Base-by-base conservation (phyloP, 495 filamentous ascomycete genomes). In the Penicillium pancosmium region DNA sequence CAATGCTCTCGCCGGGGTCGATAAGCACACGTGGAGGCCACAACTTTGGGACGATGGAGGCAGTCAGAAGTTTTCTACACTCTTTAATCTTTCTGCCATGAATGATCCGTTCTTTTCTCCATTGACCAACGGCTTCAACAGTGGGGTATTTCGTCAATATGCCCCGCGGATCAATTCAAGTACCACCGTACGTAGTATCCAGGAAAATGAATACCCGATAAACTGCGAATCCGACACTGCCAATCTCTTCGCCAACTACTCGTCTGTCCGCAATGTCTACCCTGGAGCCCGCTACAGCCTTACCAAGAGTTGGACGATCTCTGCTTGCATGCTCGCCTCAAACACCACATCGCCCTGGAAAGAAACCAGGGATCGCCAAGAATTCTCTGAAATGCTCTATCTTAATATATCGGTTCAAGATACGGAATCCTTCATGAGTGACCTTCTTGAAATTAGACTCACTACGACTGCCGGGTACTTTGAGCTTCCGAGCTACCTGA, bases 381-480 rank as follows among this genome's bases (percentile, higher is more conserved):
- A 67, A 4, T 67, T 67, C 31, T 47, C 46, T 3, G 65, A 67
- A 27, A 36, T 25, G 31, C 44, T 67, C 11, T 67, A 67, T 49
- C 40, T 65, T 9, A 65, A 62, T 25, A 13, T 58, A 27, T 40
- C 18, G 16, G 16, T n/a, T 19, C 15, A 12, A n/a, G 15, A 44
- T 44, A 16, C n/a, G 18, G 1, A 43, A 7, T 43, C 12, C n/a
- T 8, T 16, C 3, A 18, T 44, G 16, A 44, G n/a, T 16, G 16
- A 10, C n/a, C 57, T 59, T 23, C 55, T 50, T 18, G 27, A 62
- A 33, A 55, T 70, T 11, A 63, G n/a, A 7, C 40, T 69, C 5
- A 61, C 62, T 11, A 75, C 64, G 8, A 73, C 67, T 6, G 58
- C 65, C 5, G 73, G 69, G 3, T 74, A 68, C 38, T 75, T 75